These are phyloP conservation scores for Penicillium soppii DNA, from an alignment of 495 filamentous ascomycete genomes.

Conservation along the genomic window DNA sequence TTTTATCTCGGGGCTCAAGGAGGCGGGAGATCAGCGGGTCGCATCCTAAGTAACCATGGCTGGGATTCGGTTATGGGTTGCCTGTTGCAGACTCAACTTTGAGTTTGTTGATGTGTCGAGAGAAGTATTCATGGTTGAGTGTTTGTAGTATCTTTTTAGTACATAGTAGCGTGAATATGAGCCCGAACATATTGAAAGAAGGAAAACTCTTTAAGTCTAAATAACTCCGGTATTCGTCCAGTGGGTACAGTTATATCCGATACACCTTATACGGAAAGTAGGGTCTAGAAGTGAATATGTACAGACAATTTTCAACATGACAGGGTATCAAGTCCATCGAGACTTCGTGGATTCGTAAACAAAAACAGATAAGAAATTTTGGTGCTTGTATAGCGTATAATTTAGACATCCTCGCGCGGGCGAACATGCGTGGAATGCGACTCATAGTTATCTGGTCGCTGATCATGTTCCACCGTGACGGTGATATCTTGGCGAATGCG, in stretches of 20 bases:
- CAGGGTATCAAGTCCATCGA: conserved; percentile 21
- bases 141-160: background rate
- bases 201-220: background rate
- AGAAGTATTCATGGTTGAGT: background rate
- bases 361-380: background rate
- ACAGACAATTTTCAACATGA: conserved; percentile 3
- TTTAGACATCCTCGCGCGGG: conserved; percentile 19
- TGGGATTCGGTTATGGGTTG: background rate
- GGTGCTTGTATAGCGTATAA: background rate
- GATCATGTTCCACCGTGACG: conserved; percentile 41
- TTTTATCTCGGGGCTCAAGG: conserved; percentile 16
- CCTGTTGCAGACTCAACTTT: background rate
- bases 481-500: conserved; percentile 49
- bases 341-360: conserved; percentile 21
- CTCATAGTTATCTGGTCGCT: conserved; percentile 26
- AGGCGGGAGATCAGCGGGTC: conserved; percentile 26
- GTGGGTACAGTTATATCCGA: background rate
- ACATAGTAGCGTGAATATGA: no score
- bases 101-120: no score
- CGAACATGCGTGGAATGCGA: conserved; percentile 10
- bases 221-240: background rate
- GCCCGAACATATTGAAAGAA: background rate
- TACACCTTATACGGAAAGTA: background rate
- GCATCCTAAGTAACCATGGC: background rate
- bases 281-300: conserved; percentile 16